These are phyloP conservation scores for Sphaerobolus stellatus DNA, from an alignment of 1,284 basidiomycete genomes.

Conservation along the genomic window DNA sequence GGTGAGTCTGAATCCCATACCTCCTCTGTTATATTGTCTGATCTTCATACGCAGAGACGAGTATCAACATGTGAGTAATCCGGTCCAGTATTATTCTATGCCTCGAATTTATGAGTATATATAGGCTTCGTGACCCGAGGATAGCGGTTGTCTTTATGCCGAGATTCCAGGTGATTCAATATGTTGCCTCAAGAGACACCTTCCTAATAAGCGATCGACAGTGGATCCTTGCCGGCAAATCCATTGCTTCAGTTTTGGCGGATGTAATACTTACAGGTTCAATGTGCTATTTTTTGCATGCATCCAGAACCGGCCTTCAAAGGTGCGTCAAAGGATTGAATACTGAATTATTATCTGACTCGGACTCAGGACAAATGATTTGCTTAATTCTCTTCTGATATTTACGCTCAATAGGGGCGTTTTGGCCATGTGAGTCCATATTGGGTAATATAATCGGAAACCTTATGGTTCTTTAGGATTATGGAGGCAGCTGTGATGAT, in stretches of 20 bases:
- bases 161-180: background rate
- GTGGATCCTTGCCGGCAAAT: conserved; percentile 4
- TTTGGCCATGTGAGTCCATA: background rate
- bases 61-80: background rate
- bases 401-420: background rate
- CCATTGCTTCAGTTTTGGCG: background rate
- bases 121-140: conserved; percentile 1
- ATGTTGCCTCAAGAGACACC: background rate
- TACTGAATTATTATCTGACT: background rate
- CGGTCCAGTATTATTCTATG: background rate
- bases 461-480: background rate
- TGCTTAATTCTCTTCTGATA: background rate
- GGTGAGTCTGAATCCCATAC: background rate
- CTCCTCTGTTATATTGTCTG: background rate
- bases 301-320: background rate
- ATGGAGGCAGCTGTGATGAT: conserved; percentile 1
- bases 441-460: background rate
- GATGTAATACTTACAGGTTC: conserved; percentile 4
- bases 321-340: background rate
- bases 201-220: background rate
- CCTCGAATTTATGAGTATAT: background rate
- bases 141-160: background rate
- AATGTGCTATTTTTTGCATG: conserved; percentile 3
- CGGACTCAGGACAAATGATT: background rate
- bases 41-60: background rate